Evolutionary conservation across 371 early-diverging fungal species (phyloP), one percentile per base, ranked within the genome.

Genomic region (Actinomortierella ambigua): DNA sequence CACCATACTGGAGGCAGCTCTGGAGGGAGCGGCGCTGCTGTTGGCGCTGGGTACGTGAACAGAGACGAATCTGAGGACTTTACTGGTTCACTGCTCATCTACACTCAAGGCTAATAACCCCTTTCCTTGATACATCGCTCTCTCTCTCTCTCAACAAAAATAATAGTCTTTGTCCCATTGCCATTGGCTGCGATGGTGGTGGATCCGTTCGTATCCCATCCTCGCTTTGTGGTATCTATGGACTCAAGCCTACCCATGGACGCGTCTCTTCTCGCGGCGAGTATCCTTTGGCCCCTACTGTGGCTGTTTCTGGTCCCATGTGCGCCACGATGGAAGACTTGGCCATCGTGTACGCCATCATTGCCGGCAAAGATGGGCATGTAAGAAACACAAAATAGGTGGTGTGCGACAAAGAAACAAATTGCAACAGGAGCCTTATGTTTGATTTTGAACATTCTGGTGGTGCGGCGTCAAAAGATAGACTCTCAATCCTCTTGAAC

Each of bases 111-210:
- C n/a, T n/a, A n/a, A n/a, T n/a, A n/a, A n/a, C n/a, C n/a, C n/a
- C n/a, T n/a, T n/a, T n/a, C n/a, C n/a, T n/a, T n/a, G n/a, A n/a
- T n/a, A n/a, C n/a, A n/a, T n/a, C n/a, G n/a, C n/a, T n/a, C n/a
- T n/a, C n/a, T n/a, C n/a, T n/a, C n/a, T n/a, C n/a, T n/a, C n/a
- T n/a, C n/a, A n/a, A n/a, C n/a, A n/a, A n/a, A n/a, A n/a, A n/a
- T n/a, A 65, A 78, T 28, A 89, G 90, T 11, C 66, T 89, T 20
- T 80, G 81, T 50, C 90, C 90, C 28, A 80, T 91, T 43, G 84
- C 84, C 40, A 81, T 93, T 53, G 93, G 93, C 8, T 75, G 84
- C 20, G 93, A 93, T 79, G 89, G 89, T 11, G 93, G 93, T 49
- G 93, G 93, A 23, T 87, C 88, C 3, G 76, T 91, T 18, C 77